phyloP scores from a whole-genome alignment of 2,329 filamentous ascomycete genomes.

The Hirsutella thompsonii region DNA sequence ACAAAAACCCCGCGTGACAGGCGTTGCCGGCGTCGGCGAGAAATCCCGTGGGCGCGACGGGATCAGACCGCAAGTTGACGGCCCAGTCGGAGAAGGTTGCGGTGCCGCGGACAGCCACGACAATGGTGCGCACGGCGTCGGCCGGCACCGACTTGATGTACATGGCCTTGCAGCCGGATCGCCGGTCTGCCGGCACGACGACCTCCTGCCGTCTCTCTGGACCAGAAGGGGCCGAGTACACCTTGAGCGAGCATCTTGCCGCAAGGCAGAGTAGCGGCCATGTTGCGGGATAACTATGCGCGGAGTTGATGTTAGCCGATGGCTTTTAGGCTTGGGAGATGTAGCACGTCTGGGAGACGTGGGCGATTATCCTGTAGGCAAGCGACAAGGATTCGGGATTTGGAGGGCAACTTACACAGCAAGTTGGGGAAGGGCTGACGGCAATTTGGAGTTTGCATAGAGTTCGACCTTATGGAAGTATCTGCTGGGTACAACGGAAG shows the following conservation, averaged over 20 bases:
- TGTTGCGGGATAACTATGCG: neutral
- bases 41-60: constrained; percentile 53
- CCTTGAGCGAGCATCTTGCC: constrained; percentile 62
- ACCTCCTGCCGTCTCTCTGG: constrained; percentile 53
- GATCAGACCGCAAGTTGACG: constrained; percentile 63
- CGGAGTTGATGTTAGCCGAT: too few species aligned
- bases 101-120: constrained; percentile 74
- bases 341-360: too few species aligned
- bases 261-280: constrained; percentile 70
- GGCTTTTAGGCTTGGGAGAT: too few species aligned
- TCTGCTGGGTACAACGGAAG: constrained; percentile 28
- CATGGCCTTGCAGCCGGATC: constrained; percentile 71
- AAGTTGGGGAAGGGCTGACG: constrained; percentile 52
- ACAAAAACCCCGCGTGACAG: constrained; percentile 71
- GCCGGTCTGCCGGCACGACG: constrained; percentile 59
- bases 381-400: constrained; percentile 1
- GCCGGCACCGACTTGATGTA: constrained; percentile 70
- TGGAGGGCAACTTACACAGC: constrained; percentile 40
- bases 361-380: neutral
- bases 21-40: constrained; percentile 66
- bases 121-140: constrained; percentile 65
- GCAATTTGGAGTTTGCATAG: constrained; percentile 67
- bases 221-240: constrained; percentile 53
- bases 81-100: constrained; percentile 77
- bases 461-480: constrained; percentile 67